A percentile compares a stretch with the other conserved stretches of the same genome.
Conservation (phyloP, 2,329 filamentous ascomycete species). For the Fusarium protoensiforme region DNA sequence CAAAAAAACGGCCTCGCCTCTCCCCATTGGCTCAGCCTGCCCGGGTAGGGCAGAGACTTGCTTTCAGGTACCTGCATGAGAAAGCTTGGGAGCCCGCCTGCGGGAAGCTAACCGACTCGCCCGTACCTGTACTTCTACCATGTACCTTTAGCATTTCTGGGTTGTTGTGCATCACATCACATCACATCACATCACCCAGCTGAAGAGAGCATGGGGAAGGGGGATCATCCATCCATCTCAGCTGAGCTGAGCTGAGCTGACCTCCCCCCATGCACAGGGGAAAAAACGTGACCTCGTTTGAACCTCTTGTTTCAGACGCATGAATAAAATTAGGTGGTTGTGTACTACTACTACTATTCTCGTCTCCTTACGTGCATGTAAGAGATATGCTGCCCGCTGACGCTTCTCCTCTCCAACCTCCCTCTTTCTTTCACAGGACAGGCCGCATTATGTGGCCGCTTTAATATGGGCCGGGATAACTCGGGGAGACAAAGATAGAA, state of each 20-base stretch:
- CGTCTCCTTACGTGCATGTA: slow-evolving; percentile 7
- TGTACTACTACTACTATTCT: background rate
- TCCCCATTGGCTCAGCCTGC: slow-evolving; percentile 14
- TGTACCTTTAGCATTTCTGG: background rate
- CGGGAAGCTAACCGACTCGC: slow-evolving; percentile 36
- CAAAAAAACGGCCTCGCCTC: background rate
- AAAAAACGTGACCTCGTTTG: background rate
- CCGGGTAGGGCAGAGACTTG: slow-evolving; percentile 27
- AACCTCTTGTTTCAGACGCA: slow-evolving; percentile 13
- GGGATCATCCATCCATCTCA: background rate
- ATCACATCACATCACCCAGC: background rate
- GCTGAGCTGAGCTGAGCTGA: background rate
- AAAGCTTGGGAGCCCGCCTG: slow-evolving; percentile 29
- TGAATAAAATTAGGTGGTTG: background rate
- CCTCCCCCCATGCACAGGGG: background rate
- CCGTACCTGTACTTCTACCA: slow-evolving; percentile 3
- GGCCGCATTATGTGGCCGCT: slow-evolving; percentile 8
- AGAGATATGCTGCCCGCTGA: slow-evolving; percentile 1
- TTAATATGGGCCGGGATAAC: slow-evolving; percentile 9
- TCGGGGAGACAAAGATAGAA: slow-evolving; percentile 17
- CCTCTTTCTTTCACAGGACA: background rate
- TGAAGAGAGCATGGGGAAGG: background rate
- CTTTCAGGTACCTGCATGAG: slow-evolving; percentile 32
- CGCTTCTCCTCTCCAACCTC: slow-evolving; percentile 12
- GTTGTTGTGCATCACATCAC: background rate